Base-by-base conservation (phyloP, 176 grass and related monocot genomes). In the Oryza glaberrima region DNA sequence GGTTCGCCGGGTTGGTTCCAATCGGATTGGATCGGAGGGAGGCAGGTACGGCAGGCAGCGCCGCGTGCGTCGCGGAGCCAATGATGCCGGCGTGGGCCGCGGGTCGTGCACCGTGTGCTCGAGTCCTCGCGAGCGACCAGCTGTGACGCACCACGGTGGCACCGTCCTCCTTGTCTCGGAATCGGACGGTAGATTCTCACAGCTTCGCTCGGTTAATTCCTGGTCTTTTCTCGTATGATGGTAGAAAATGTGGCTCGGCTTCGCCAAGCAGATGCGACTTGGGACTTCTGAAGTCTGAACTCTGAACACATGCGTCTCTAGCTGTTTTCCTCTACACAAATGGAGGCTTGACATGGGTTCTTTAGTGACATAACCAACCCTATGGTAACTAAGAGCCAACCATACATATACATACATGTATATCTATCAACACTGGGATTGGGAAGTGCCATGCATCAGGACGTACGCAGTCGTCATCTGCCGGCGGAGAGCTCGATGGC, bases 401-500 rank as follows among this genome's bases (percentile, higher is more conserved):
- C 49, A 44, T 36, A 36, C 35, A 36, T 36, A 36, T 36, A 3
- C 35, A 52, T 52, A 16, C 52, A 58, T 20, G 52, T 44, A 84
- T 84, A 69, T 5, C 47, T 32, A 70, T 51, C 63, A 20, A 80
- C 82, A 81, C 4, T 63, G 58, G 3, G 14, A 77, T 6, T 63
- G 58, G 3, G 14, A 77, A 47, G 8, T 79, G 65, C 9, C 14
- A 63, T 71, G 73, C 30, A 30, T 49, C 36, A 36, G 46, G 35
- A 36, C 2, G 46, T 25, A 36, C 2, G 64, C 5, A 20, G 64
- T 2, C 30, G 60, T 87, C 46, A 97, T 83, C 94, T 92, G 48
- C 88, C 94, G 0, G 82, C 88, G 4, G 95, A 97, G 3, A 94
- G 81, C 25, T 97, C 90, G 20, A 97, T 75, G 0, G 95, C 95